A percentile compares a stretch with the other conserved stretches of the same genome.
These are phyloP conservation scores for Pichia rugopelliculosa DNA, from an alignment of 805 yeast genomes.

Conservation along the genomic window DNA sequence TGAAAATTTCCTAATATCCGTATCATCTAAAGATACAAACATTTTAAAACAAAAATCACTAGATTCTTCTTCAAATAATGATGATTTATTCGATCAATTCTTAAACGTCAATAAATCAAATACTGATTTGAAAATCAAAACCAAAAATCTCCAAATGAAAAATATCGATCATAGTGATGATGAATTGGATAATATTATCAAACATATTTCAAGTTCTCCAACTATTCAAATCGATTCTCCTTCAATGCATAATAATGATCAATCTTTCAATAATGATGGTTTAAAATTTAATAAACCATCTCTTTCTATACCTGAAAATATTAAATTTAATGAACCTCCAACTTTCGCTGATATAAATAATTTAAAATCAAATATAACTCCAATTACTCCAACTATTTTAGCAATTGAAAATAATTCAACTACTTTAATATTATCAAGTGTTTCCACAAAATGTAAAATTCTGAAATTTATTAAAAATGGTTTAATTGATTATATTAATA, in stretches of 20 bases:
- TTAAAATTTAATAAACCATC: neutral
- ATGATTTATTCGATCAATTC: slow-evolving; percentile 12
- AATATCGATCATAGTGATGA: neutral
- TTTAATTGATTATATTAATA: slow-evolving; percentile 17
- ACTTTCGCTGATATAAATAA: slow-evolving; percentile 8
- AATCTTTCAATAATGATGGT: no score
- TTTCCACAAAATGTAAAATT: neutral
- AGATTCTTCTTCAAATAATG: neutral
- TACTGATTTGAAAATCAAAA: neutral
- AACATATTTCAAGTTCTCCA: slow-evolving; percentile 8
- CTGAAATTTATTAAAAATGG: slow-evolving; percentile 13
- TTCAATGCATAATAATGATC: slow-evolving; percentile 13
- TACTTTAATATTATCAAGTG: neutral
- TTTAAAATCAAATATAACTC: neutral
- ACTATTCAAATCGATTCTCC: slow-evolving; percentile 18
- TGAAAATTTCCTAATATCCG: neutral
- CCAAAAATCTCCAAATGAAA: neutral
- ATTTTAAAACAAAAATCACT: neutral
- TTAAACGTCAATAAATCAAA: slow-evolving; percentile 1
- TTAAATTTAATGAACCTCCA: slow-evolving; percentile 7
- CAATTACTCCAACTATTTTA: neutral
- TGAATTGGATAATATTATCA: neutral
- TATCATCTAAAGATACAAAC: neutral
- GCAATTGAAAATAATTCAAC: neutral
- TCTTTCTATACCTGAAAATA: neutral